Base-by-base conservation (phyloP, 2,329 filamentous ascomycete genomes). In the Cladosporium halotolerans region DNA sequence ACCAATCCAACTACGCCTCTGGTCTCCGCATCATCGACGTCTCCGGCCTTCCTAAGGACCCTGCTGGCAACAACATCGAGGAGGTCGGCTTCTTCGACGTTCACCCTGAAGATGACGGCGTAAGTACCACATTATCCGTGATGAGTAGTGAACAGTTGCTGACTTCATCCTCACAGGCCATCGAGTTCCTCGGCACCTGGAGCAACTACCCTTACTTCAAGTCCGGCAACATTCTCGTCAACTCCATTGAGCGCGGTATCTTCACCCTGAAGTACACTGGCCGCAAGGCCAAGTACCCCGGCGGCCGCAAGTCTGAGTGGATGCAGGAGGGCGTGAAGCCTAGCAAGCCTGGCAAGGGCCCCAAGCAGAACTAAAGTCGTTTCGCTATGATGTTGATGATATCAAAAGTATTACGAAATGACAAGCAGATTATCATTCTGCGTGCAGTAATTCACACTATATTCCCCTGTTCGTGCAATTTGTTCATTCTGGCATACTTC, bases 1-100 rank as follows among this genome's bases (percentile, higher is more conserved):
- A 77, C 66, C 77, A 79, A 60, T 70, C 73, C 36, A 76, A 79
- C 66, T 79, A 79, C 57, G 75, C 70, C 3, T 70, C 73, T 11
- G 77, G 77, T 13, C 70, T 79, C 6, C 70, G 64, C 9, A 60
- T 69, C 40, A 57, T 67, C 4, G 66, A 69, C 53, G 60, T 69
- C 13, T 58, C 56, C 40, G 63, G 61, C 14, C 66, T 71, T 28
- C 58, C 63, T 1, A 50, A 60, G 28, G 65, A 66, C 45, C 63
- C 62, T 11, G 64, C 62, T 23, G 66, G 66, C 33, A 54, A 55
- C 14, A 58, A 60, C 14, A 60, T 71, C 45, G 63, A 66, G 45
- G 65, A 70, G 55, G 57, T 66, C n/a, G 68, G 58, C 11, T 69
- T 66, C 57, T 68, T 68, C 47, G 65, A 68, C 57, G 47, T 67